phyloP scores from a whole-genome alignment of 2,329 filamentous ascomycete genomes.

The Penicillium sp. region DNA sequence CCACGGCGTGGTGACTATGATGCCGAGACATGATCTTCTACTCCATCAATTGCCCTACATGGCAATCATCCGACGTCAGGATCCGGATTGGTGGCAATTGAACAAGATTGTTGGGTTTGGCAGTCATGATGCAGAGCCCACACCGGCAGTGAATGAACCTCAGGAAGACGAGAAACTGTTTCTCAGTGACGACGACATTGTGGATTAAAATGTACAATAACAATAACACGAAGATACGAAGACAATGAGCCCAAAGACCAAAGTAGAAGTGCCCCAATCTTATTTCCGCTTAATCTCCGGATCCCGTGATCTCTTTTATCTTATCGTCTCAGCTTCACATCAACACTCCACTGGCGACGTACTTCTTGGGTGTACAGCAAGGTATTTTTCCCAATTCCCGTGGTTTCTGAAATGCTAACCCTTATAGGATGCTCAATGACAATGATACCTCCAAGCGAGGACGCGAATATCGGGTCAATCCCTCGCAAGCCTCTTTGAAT shows the following conservation, averaged over 20 bases:
- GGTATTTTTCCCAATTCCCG: too few relatives aligned
- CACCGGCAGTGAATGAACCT: constrained; percentile 36
- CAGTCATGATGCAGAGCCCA: constrained; percentile 22
- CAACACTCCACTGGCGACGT: neutral
- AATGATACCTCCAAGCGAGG: constrained; percentile 9
- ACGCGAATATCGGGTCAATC: constrained; percentile 6
- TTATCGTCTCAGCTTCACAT: neutral
- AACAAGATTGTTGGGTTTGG: constrained; percentile 63
- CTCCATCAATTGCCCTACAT: constrained; percentile 88
- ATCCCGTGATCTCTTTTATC: neutral
- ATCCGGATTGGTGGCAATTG: constrained; percentile 56
- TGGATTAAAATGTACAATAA: constrained; percentile 53
- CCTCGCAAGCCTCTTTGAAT: neutral
- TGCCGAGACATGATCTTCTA: constrained; percentile 49
- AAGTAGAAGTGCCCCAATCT: neutral
- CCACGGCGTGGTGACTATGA: constrained; percentile 29
- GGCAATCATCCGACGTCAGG: constrained; percentile 59
- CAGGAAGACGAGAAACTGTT: constrained; percentile 67
- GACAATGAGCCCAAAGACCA: too few relatives aligned
- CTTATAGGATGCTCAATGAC: constrained; percentile 19
- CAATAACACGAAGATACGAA: neutral
- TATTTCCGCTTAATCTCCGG: neutral
- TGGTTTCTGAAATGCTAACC: neutral
- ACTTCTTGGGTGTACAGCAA: too few relatives aligned
- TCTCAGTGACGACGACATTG: constrained; percentile 82